phyloP scores from a whole-genome alignment of 73 alveolate genomes.

The Tetrahymena malaccensis region DNA sequence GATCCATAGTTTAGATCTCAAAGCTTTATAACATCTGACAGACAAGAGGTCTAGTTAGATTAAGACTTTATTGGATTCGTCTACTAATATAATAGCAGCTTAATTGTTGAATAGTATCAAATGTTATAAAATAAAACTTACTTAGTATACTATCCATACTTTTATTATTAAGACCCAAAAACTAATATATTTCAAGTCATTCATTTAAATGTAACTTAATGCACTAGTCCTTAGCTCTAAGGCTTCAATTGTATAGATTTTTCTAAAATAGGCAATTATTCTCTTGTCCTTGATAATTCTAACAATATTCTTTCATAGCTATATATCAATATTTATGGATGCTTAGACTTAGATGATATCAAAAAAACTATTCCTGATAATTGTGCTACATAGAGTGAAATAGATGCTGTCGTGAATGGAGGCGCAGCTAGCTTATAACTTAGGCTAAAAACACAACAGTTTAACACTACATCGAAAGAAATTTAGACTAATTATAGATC shows the following conservation, averaged over 20 bases:
- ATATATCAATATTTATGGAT: neutral
- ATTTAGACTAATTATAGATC: neutral
- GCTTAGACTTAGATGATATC: neutral
- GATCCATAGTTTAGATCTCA: neutral
- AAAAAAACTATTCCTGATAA: neutral
- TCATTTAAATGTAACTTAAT: too few species aligned
- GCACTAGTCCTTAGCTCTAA: neutral
- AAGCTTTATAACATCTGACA: neutral
- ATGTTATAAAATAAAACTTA: neutral
- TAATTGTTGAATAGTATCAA: too few species aligned
- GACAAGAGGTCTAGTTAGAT: neutral
- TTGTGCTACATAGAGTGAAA: neutral
- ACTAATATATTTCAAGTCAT: too few species aligned
- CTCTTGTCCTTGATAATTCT: neutral
- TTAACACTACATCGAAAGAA: neutral
- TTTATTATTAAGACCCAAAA: neutral
- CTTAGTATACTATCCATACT: neutral
- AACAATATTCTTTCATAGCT: neutral
- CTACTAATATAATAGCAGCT: too few species aligned
- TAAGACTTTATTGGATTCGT: neutral
- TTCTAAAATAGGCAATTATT: neutral
- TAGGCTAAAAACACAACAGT: neutral
- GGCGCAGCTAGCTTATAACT: neutral
- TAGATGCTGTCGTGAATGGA: neutral
- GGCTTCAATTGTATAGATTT: neutral